Evolutionary conservation across 176 grass and related monocot genomes (phyloP).

Genomic region (Oryza glaberrima): DNA sequence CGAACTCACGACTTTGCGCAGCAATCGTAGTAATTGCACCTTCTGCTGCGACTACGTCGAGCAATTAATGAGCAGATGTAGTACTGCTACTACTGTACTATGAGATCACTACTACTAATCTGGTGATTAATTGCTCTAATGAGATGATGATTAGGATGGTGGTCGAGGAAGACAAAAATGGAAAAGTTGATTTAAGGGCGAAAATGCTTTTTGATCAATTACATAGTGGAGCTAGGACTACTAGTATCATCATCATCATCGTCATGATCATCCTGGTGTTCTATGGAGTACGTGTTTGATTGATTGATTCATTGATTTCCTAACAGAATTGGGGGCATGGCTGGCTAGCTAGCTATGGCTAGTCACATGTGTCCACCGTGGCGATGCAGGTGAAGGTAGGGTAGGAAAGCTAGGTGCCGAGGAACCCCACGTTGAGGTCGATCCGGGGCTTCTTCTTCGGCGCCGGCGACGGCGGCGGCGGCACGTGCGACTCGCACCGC

Average conservation of each 20-base stretch:
- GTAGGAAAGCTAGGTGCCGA: constrained; percentile 38
- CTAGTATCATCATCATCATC: neutral
- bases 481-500: constrained; percentile 74
- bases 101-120: neutral
- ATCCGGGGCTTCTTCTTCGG: constrained; percentile 70
- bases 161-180: neutral
- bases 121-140: neutral
- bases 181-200: neutral
- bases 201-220: constrained; percentile 2
- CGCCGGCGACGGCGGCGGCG: constrained; percentile 32
- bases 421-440: constrained; percentile 68
- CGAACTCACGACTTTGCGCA: neutral
- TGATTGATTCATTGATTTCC: neutral
- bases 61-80: neutral
- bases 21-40: neutral
- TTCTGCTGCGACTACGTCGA: neutral
- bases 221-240: neutral
- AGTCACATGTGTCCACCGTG: neutral
- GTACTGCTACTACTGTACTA: neutral
- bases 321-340: neutral
- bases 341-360: neutral
- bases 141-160: neutral
- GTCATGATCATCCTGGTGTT: neutral
- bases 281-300: neutral
- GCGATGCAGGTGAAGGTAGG: neutral